Conservation (phyloP, 2,329 filamentous ascomycete species). For the Exophiala calicioides region DNA sequence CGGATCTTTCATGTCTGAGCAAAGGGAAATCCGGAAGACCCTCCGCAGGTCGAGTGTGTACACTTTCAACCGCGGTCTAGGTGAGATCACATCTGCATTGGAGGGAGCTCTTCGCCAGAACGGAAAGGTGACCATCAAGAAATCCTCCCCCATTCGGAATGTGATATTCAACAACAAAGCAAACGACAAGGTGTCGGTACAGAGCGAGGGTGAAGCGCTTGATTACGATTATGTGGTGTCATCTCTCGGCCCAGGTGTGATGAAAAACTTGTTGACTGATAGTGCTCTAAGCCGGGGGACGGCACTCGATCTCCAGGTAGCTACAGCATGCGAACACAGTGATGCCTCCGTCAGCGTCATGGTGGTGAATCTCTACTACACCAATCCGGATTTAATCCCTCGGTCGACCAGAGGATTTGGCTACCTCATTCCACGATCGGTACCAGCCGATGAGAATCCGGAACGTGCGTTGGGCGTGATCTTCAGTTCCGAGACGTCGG, state of each 20-base stretch:
- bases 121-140: constrained; percentile 62
- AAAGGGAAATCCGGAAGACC: constrained; percentile 1
- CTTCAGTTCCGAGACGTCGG: constrained; percentile 75
- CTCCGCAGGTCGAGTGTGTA: constrained; percentile 40
- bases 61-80: constrained; percentile 59
- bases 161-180: constrained; percentile 16
- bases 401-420: constrained; percentile 69
- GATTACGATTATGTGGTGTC: constrained; percentile 35
- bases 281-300: constrained; percentile 14
- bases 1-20: not conserved
- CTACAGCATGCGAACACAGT: constrained; percentile 26
- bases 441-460: constrained; percentile 71
- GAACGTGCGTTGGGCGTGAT: constrained; percentile 86
- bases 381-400: constrained; percentile 63
- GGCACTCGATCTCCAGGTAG: constrained; percentile 24
- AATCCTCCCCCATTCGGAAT: constrained; percentile 38
- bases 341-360: constrained; percentile 72
- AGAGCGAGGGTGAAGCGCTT: not conserved
- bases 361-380: constrained; percentile 88
- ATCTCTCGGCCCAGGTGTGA: constrained; percentile 26
- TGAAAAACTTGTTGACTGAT: constrained; percentile 19
- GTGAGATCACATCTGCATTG: constrained; percentile 60
- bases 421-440: constrained; percentile 80
- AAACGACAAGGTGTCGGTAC: constrained; percentile 31
- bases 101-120: constrained; percentile 52